Base-by-base conservation (phyloP, 805 yeast genomes). In the Candida montana region DNA sequence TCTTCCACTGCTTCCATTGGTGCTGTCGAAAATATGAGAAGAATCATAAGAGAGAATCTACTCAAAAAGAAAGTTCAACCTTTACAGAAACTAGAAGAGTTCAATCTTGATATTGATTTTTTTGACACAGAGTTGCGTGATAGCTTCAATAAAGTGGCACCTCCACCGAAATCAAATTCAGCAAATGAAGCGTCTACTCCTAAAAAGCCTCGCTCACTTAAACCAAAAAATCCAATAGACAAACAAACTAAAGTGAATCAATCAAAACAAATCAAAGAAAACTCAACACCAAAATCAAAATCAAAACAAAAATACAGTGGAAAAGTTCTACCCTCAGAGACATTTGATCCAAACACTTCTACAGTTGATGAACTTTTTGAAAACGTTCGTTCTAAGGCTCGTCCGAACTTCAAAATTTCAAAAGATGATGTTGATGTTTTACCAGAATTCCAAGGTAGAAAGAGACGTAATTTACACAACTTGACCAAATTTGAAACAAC, bases 91-190 rank as follows among this genome's bases (percentile, higher is more conserved):
- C 31, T 48, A 5, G 48, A 49, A 31, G 56, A 55, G 33, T 41
- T 52, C 13, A 41, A 41, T 12, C 34, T 46, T 4, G 57, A 54
- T 20, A 44, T 55, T 31, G 59, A 54, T n/a, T 55, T 55, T 44
- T 55, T 51, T 41, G 58, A 53, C 31, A 43, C 46, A 23, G 57
- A 51, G 27, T 35, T 52, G 9, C 44, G 55, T 17, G 53, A 47
- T 5, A 47, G 45, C 2, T 53, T 52, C 37, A 46, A 40, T 19
- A 36, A 18, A 19, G 31, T 19, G 15, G 41, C 46, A 7, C 17
- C 33, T 3, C 40, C 44, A 10, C 16, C n/a, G 11, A 26, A n/a
- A 18, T n/a, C 36, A 24, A n/a, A 28, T 13, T 10, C 28, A 24
- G 31, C 16, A 18, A 27, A 28, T 11, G 15, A 29, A n/a, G 17